These are phyloP conservation scores for Hypholoma sublateritium DNA, from an alignment of 768 basidiomycete genomes.

Conservation along the genomic window DNA sequence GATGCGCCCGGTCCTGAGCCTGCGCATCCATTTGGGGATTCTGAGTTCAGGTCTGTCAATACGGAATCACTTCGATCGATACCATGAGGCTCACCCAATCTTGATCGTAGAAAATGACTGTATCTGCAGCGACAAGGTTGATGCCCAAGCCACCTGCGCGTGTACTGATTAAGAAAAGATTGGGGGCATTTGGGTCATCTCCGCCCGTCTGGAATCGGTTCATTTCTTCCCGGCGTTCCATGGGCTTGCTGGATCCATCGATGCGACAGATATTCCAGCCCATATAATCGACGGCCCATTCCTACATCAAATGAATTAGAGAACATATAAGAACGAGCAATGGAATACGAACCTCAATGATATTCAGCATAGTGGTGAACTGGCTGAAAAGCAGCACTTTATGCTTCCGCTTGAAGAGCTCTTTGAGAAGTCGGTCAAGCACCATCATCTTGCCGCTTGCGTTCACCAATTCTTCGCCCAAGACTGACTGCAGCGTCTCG, in stretches of 20 bases:
- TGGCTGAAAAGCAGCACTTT: constrained; percentile 90
- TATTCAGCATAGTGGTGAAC: constrained; percentile 95
- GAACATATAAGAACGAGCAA: not conserved
- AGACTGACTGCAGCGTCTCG: constrained; percentile 54
- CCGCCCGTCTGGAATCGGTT: constrained; percentile 76
- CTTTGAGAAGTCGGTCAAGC: constrained; percentile 82
- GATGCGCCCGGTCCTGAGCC: constrained; percentile 93
- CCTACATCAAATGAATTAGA: constrained; percentile 36
- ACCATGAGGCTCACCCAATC: constrained; percentile 65
- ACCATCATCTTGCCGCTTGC: constrained; percentile 98
- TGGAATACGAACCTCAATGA: constrained; percentile 70
- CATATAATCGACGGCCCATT: constrained; percentile 88
- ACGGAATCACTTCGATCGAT: not conserved
- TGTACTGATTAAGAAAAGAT: constrained; percentile 79
- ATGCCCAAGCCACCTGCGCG: constrained; percentile 80
- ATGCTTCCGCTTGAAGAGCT: constrained; percentile 76
- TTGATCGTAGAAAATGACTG: constrained; percentile 92
- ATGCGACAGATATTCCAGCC: constrained; percentile 86
- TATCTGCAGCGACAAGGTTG: constrained; percentile 81
- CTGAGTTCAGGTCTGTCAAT: constrained; percentile 31
- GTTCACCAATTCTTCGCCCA: constrained; percentile 80
- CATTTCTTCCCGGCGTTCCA: constrained; percentile 85
- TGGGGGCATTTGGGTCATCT: constrained; percentile 58
- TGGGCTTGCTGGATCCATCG: constrained; percentile 83
- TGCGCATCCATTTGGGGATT: constrained; percentile 97